Conservation (phyloP, 148 eudicot genomes). For the Heliosperma pusillum region DNA sequence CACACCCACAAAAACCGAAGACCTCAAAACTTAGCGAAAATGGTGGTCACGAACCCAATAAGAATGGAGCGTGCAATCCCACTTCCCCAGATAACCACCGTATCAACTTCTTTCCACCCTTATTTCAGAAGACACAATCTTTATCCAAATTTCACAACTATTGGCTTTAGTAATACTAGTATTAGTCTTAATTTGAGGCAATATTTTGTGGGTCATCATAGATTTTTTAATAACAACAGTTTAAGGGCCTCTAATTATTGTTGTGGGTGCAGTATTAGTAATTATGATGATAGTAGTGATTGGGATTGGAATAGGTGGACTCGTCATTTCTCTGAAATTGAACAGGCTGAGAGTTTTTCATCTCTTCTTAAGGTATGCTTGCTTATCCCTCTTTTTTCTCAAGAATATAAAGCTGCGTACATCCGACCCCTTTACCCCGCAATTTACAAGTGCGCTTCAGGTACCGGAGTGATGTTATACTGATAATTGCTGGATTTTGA, state of each 20-base stretch:
- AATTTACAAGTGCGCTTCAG: background rate
- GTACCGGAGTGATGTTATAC: no score
- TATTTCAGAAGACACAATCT: conserved; percentile 9
- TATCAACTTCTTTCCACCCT: background rate
- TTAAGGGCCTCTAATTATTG: conserved; percentile 15
- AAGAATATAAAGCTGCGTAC: no score
- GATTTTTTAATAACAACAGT: background rate
- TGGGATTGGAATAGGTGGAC: conserved; percentile 43
- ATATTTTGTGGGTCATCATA: conserved; percentile 22
- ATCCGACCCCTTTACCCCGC: no score
- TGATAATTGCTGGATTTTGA: no score
- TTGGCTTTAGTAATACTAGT: background rate
- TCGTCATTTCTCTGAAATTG: conserved; percentile 34
- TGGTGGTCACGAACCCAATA: conserved; percentile 22
- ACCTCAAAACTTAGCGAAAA: background rate
- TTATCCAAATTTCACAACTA: background rate
- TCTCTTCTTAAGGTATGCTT: conserved; percentile 34
- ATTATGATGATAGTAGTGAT: background rate
- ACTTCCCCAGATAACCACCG: conserved; percentile 11
- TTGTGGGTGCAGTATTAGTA: conserved; percentile 22
- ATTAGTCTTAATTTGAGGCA: conserved; percentile 1
- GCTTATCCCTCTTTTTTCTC: background rate
- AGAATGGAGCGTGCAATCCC: conserved; percentile 15
- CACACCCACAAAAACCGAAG: background rate
- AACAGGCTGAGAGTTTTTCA: conserved; percentile 29